Evolutionary conservation across 2,329 filamentous ascomycete species (phyloP).

Genomic region (Beauveria pseudobassiana): DNA sequence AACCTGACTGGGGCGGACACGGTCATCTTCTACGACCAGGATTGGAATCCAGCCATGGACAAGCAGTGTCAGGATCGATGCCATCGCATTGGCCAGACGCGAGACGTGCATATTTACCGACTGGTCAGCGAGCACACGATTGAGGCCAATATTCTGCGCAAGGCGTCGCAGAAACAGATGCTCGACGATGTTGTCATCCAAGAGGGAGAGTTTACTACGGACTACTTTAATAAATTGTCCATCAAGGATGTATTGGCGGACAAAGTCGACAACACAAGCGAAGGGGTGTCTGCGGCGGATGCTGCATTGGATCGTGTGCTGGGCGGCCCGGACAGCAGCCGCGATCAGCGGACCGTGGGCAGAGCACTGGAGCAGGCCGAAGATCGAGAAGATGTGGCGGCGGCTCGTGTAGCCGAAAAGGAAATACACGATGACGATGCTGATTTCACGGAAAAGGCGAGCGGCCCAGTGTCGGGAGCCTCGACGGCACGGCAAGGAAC

Average conservation of each 20-base stretch:
- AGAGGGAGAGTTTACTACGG: slow-evolving; percentile 94
- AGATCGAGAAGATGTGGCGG: slow-evolving; percentile 83
- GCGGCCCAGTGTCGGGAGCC: slow-evolving; percentile 36
- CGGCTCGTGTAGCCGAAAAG: slow-evolving; percentile 79
- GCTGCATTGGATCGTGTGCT: slow-evolving; percentile 83
- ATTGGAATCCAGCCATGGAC: slow-evolving; percentile 99
- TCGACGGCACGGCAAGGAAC: slow-evolving; percentile 46
- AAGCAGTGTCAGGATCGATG: slow-evolving; percentile 97
- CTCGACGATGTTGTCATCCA: slow-evolving; percentile 97
- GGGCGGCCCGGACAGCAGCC: slow-evolving; percentile 54
- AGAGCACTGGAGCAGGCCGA: slow-evolving; percentile 82
- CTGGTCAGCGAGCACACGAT: slow-evolving; percentile 91
- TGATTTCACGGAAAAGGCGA: slow-evolving; percentile 67
- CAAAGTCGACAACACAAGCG: slow-evolving; percentile 40
- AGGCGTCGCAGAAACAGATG: slow-evolving; percentile 95
- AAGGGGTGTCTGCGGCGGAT: slow-evolving; percentile 62
- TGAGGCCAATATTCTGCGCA: slow-evolving; percentile 93
- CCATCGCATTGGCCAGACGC: slow-evolving; percentile 93
- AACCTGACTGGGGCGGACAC: slow-evolving; percentile 95
- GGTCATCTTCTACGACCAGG: slow-evolving; percentile 97
- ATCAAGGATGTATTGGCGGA: slow-evolving; percentile 62
- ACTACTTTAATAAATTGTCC: slow-evolving; percentile 80
- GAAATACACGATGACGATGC: slow-evolving; percentile 82
- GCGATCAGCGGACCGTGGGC: slow-evolving; percentile 54
- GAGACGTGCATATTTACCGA: slow-evolving; percentile 96